These are phyloP conservation scores for Malus orientalis DNA, from an alignment of 306 rosid species.

Conservation along the genomic window DNA sequence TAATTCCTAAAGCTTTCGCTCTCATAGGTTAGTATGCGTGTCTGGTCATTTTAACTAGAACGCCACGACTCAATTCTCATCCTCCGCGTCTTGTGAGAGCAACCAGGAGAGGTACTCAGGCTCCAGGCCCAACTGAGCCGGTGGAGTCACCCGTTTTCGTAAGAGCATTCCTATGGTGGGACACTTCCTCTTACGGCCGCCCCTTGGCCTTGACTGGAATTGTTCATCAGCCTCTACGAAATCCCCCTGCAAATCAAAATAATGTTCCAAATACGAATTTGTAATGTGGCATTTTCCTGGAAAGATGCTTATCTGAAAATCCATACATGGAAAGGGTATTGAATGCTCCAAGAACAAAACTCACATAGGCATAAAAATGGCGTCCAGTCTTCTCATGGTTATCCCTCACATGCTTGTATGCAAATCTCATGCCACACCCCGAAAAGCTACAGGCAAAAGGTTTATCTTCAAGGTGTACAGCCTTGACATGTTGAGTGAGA, in stretches of 20 bases:
- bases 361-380: constrained; percentile 57
- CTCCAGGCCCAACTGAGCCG: constrained; percentile 28
- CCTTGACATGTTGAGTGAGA: constrained; percentile 64
- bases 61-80: not conserved
- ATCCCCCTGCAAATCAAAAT: constrained; percentile 51
- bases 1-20: not conserved
- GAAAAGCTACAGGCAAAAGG: constrained; percentile 62
- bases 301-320: not conserved
- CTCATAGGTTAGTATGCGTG: not conserved
- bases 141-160: constrained; percentile 71
- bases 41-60: not conserved
- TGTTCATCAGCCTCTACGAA: constrained; percentile 65
- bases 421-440: constrained; percentile 80
- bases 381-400: constrained; percentile 57
- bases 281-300: not conserved
- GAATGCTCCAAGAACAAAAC: constrained; percentile 3
- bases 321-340: not conserved
- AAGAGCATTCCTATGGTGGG: constrained; percentile 65
- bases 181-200: constrained; percentile 64
- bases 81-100: constrained; percentile 10
- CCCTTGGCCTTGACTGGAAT: constrained; percentile 69
- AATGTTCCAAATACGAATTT: not conserved
- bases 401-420: constrained; percentile 86
- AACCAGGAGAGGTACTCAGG: constrained; percentile 21
- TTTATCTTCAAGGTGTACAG: constrained; percentile 50